Evolutionary conservation across 495 filamentous ascomycete species (phyloP).

Genomic region (Talaromyces trachyspermus): DNA sequence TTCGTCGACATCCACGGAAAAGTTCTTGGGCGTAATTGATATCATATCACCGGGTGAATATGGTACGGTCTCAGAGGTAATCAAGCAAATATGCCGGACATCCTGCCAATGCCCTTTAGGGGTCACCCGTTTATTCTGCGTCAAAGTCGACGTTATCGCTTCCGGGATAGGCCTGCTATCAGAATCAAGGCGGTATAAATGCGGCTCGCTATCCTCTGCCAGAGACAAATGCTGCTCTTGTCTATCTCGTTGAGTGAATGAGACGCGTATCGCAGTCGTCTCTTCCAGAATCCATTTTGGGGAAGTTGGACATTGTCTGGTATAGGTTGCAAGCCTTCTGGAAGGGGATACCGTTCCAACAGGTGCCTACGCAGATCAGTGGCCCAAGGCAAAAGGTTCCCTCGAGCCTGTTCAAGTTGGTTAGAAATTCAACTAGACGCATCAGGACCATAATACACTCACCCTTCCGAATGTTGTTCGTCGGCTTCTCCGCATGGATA

Average conservation of each 20-base stretch:
- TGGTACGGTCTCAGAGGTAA: constrained; percentile 31
- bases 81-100: constrained; percentile 68
- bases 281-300: constrained; percentile 69
- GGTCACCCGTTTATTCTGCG: constrained; percentile 65
- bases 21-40: constrained; percentile 81
- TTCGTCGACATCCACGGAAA: constrained; percentile 62
- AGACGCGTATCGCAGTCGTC: constrained; percentile 11
- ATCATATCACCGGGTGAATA: constrained; percentile 69
- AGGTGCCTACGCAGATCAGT: constrained; percentile 55
- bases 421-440: constrained; percentile 16
- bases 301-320: constrained; percentile 68
- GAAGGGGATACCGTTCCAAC: constrained; percentile 61
- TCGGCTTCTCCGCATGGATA: constrained; percentile 79
- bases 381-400: constrained; percentile 77
- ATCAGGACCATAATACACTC: constrained; percentile 19
- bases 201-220: constrained; percentile 9
- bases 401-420: constrained; percentile 51
- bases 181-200: constrained; percentile 34
- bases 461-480: constrained; percentile 91
- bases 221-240: constrained; percentile 11
- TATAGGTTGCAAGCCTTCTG: constrained; percentile 57
- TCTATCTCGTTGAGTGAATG: background rate
- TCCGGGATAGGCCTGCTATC: constrained; percentile 47
- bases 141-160: constrained; percentile 32
- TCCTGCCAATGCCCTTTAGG: constrained; percentile 83